These are phyloP conservation scores for Microdochium bolleyi DNA, from an alignment of 2,329 filamentous ascomycete genomes.

Conservation along the genomic window DNA sequence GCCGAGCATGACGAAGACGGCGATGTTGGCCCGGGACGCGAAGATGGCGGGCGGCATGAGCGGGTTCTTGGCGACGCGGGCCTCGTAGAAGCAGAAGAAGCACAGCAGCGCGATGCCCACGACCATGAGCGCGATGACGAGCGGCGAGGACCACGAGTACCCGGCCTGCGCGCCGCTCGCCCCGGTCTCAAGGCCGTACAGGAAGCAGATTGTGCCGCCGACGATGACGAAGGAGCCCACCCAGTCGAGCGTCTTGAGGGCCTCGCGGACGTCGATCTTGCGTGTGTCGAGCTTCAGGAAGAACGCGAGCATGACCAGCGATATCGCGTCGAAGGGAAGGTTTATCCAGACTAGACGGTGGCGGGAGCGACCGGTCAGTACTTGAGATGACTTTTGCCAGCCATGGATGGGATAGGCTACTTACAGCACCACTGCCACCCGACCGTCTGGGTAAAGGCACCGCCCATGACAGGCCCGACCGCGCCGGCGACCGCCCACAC, in stretches of 20 bases:
- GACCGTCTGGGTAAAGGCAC: slow-evolving; percentile 46
- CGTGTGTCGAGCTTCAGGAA: slow-evolving; percentile 51
- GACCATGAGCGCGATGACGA: slow-evolving; percentile 43
- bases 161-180: slow-evolving; percentile 34
- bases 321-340: slow-evolving; percentile 27
- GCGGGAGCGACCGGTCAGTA: not conserved
- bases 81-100: slow-evolving; percentile 43
- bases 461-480: slow-evolving; percentile 48
- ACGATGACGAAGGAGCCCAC: slow-evolving; percentile 46
- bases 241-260: slow-evolving; percentile 43
- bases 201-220: slow-evolving; percentile 47
- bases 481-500: slow-evolving; percentile 47
- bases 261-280: slow-evolving; percentile 42
- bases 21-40: slow-evolving; percentile 37
- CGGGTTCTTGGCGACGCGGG: slow-evolving; percentile 43
- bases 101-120: slow-evolving; percentile 34
- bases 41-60: slow-evolving; percentile 50
- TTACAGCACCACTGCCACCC: slow-evolving; percentile 46
- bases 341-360: slow-evolving; percentile 31
- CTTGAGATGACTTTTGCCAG: not conserved
- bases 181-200: slow-evolving; percentile 54
- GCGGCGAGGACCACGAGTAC: slow-evolving; percentile 35
- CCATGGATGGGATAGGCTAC: slow-evolving; percentile 14
- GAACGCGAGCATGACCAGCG: slow-evolving; percentile 41
- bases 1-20: slow-evolving; percentile 27